These are phyloP conservation scores for Erysiphe pisi DNA, from an alignment of 2,329 filamentous ascomycete species.

Conservation along the genomic window DNA sequence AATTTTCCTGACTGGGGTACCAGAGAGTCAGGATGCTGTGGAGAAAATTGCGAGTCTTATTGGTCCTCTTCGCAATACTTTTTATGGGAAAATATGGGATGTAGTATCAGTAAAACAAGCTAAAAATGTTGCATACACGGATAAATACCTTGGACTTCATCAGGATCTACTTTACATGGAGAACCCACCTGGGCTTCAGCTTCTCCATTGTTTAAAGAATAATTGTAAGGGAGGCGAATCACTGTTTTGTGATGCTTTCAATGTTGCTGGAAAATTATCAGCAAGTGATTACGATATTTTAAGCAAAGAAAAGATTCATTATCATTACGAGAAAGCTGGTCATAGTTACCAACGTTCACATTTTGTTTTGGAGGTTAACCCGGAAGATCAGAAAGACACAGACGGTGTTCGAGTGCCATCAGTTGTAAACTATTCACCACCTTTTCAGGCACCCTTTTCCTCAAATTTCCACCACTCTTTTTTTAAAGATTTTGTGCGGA, in stretches of 20 bases:
- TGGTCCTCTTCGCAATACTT: constrained; percentile 70
- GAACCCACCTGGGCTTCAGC: constrained; percentile 67
- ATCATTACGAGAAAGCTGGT: constrained; percentile 57
- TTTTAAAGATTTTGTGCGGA: constrained; percentile 41
- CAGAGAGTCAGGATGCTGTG: constrained; percentile 55
- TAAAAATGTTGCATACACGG: constrained; percentile 88
- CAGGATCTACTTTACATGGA: constrained; percentile 86
- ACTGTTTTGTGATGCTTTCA: constrained; percentile 68
- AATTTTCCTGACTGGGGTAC: constrained; percentile 65
- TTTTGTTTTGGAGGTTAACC: constrained; percentile 43
- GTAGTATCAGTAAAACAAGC: constrained; percentile 71
- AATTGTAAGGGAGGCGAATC: constrained; percentile 70
- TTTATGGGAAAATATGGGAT: constrained; percentile 87
- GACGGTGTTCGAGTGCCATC: background rate
- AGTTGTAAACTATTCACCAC: constrained; percentile 59
- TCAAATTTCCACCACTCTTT: constrained; percentile 29
- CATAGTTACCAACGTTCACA: constrained; percentile 51
- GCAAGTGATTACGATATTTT: constrained; percentile 38
- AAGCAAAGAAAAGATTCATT: constrained; percentile 37
- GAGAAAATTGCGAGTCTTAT: constrained; percentile 59
- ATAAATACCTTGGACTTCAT: constrained; percentile 70
- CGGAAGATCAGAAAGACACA: no score
- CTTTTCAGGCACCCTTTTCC: constrained; percentile 52
- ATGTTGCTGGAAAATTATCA: constrained; percentile 44
- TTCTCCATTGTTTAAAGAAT: constrained; percentile 82